Conservation (phyloP, 805 yeast genomes). For the Candida dendrica region DNA sequence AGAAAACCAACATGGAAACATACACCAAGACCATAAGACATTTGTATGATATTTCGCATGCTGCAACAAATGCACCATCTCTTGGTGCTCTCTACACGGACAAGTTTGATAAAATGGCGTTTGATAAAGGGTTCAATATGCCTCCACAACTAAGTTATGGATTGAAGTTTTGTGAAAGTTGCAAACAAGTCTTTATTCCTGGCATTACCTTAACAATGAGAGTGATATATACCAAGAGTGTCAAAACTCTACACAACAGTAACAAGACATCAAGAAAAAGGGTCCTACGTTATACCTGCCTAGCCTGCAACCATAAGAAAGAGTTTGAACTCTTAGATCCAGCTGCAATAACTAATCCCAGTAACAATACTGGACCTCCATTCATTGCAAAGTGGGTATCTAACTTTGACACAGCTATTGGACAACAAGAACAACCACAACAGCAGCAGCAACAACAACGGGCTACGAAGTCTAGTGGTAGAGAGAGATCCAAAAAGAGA, state of each 20-base stretch:
- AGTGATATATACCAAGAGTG: constrained; percentile 5
- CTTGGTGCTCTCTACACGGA: constrained; percentile 18
- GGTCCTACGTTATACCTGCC: constrained; percentile 19
- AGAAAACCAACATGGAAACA: neutral
- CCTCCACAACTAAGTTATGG: constrained; percentile 16
- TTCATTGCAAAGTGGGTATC: constrained; percentile 22
- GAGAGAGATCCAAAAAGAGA: constrained; percentile 38
- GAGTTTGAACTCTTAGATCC: constrained; percentile 7
- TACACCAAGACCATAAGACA: neutral
- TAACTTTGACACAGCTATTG: neutral
- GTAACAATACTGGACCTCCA: constrained; percentile 1
- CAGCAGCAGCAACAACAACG: neutral
- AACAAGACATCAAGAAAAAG: constrained; percentile 11
- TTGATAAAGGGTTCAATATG: constrained; percentile 19
- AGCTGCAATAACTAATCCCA: neutral
- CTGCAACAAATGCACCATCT: constrained; percentile 6
- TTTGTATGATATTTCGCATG: constrained; percentile 4
- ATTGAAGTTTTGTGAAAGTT: constrained; percentile 22
- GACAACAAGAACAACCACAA: neutral
- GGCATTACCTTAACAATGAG: constrained; percentile 21
- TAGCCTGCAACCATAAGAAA: constrained; percentile 18
- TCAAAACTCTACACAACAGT: neutral
- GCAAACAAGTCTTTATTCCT: constrained; percentile 24
- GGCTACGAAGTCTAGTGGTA: constrained; percentile 14
- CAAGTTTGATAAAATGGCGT: constrained; percentile 22